These are phyloP conservation scores for Rhodocollybia butyracea DNA, from an alignment of 768 basidiomycete genomes.

Conservation along the genomic window DNA sequence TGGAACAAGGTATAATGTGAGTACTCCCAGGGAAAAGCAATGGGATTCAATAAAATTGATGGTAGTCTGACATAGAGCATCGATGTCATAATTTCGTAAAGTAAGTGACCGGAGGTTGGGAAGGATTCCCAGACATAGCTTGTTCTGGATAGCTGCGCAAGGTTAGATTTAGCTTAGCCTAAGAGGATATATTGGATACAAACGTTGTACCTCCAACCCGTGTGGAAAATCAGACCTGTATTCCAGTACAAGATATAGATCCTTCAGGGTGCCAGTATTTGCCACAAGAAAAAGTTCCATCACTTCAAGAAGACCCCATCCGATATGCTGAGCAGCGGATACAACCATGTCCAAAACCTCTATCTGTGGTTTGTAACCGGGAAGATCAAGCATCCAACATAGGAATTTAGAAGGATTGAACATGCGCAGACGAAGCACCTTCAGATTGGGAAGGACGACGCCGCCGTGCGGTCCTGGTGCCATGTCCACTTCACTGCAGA, in stretches of 20 bases:
- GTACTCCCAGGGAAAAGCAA: not conserved
- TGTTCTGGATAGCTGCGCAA: not conserved
- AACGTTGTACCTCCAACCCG: not conserved
- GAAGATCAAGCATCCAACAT: not conserved
- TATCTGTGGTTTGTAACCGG: slow-evolving; percentile 2
- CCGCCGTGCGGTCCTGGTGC: not conserved
- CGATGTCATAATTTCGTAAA: not conserved
- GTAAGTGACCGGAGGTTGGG: slow-evolving; percentile 3
- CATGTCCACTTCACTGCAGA: not conserved
- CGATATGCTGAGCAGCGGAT: not conserved
- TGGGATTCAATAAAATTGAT: not conserved
- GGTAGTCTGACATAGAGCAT: slow-evolving; percentile 1
- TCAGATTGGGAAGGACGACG: not conserved
- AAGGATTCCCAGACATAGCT: not conserved
- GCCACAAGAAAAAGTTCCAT: not conserved
- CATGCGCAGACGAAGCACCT: slow-evolving; percentile 3
- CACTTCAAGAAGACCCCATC: slow-evolving; percentile 4
- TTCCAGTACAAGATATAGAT: not conserved
- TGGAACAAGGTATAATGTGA: not conserved
- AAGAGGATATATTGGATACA: not conserved
- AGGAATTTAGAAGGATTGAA: slow-evolving; percentile 4
- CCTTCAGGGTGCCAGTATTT: slow-evolving; percentile 1
- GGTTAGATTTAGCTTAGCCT: not conserved
- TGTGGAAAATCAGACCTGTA: not conserved
- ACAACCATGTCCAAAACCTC: slow-evolving; percentile 1